Evolutionary conservation across 495 filamentous ascomycete genomes (phyloP), one percentile per base, ranked within the genome.

Genomic region (Talaromyces stipitatus): DNA sequence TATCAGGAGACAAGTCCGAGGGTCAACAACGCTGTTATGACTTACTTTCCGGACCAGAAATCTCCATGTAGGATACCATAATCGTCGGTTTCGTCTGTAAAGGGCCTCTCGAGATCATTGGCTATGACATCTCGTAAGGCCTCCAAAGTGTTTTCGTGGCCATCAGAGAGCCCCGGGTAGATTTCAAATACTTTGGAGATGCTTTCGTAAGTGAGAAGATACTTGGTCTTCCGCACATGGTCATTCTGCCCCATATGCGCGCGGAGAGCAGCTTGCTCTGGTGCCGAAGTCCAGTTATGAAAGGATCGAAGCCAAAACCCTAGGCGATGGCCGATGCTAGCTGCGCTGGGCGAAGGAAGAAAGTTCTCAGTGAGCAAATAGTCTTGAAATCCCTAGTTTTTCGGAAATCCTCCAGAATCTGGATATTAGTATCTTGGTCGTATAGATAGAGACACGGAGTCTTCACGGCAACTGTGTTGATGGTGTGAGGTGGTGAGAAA

Each of bases 1-100:
- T 41, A 16, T 41, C 33, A 41, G n/a, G 3, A 41, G 12, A 41
- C 33, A n/a, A n/a, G n/a, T 41, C 14, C 12, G 33, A 41, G 12
- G 33, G 3, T 6, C 12, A 41, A 41, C 14, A 41, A 41, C 10
- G 33, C 4, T 5, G 33, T 41, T 16, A 41, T 41, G 4, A 48
- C 45, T 23, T 48, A 48, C 45, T 48, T 48, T 3, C 81, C 81
- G 14, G 77, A 76, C 81, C 82, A 84, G 55, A 84, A 83, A 56
- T 85, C 81, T 1, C 81, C 82, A 64, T 84, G 82, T 41, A 82
- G 79, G 6, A 77, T 55, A 12, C 69, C 70, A 26, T 69, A 66
- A 18, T 12, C 45, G 3, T 48, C 45, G 6, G 3, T 16, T 7
- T 60, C 56, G 12, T 55, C 55, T 4, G 55, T 28, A 4, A 16